Base-by-base conservation (phyloP, 148 eudicot genomes). In the Drosera capensis region DNA sequence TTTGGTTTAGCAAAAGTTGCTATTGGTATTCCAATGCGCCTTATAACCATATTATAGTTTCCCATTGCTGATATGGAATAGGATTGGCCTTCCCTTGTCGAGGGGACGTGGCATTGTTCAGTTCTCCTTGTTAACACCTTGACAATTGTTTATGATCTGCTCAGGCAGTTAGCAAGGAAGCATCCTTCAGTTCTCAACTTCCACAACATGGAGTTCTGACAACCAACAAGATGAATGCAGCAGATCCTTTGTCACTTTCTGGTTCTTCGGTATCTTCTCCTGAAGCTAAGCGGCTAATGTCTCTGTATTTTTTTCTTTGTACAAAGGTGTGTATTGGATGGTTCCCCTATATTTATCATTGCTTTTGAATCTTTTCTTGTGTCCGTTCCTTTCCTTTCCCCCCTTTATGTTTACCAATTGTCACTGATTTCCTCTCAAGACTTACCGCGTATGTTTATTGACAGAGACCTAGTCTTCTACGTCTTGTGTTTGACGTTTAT, bases 271-370 rank as follows among this genome's bases (percentile, higher is more conserved):
- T n/a, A n/a, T n/a, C n/a, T n/a, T n/a, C n/a, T n/a, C n/a, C 68
- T 60, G 77, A 78, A 70, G 94, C 99, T 60, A 88, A 76, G 49
- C 75, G 85, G 39, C 74, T 71, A 19, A 63, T 81, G 45, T 92
- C 99, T 37, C 60, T 92, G 52, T 82, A 73, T 79, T 92, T 92
- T 71, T 82, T 95, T 31, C 76, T 92, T 49, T 85, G 95, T 59
- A 69, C 77, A 52, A 81, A 92, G 99, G 99, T 78, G 23, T 40
- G 58, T 54, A 11, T 36, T 0, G 8, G 12, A 34, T 15, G n/a
- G 38, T 34, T 9, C 11, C 14, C n/a, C 14, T 34, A 34, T 4
- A 15, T 41, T 41, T 16, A n/a, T 16, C 2, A 26, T 43, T 55
- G 36, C 21, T 25, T 14, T 45, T 37, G 37, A 13, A 12, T 22